phyloP scores from a whole-genome alignment of 768 basidiomycete species.

The Kwoniella pini region DNA sequence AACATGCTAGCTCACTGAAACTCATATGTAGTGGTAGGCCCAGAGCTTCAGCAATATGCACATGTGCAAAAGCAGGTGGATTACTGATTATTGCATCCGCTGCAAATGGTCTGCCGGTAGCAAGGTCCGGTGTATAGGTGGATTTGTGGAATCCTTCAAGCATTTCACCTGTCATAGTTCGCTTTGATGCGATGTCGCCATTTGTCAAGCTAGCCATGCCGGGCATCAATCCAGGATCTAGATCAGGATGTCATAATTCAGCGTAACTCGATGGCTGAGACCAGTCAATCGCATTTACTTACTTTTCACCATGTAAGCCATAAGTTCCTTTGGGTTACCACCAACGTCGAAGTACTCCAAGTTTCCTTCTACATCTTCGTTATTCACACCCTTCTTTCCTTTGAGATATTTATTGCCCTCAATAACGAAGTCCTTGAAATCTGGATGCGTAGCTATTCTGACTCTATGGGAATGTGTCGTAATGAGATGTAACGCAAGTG shows the following conservation, averaged over 20 bases:
- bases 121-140: constrained; percentile 59
- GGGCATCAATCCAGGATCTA: constrained; percentile 68
- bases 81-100: constrained; percentile 70
- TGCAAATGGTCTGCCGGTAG: constrained; percentile 59
- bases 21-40: constrained; percentile 63
- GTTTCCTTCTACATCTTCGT: constrained; percentile 32
- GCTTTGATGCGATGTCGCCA: constrained; percentile 65
- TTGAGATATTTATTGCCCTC: constrained; percentile 54
- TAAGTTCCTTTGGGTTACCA: constrained; percentile 66
- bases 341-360: constrained; percentile 67
- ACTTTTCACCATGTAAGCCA: constrained; percentile 77
- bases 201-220: constrained; percentile 63
- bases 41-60: constrained; percentile 67
- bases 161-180: constrained; percentile 65
- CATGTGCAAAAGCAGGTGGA: constrained; percentile 67
- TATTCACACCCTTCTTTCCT: constrained; percentile 31
- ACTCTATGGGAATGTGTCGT: constrained; percentile 63
- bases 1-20: constrained; percentile 56
- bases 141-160: constrained; percentile 65
- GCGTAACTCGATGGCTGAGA: background rate
- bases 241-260: background rate
- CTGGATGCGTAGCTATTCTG: constrained; percentile 66
- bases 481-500: constrained; percentile 60
- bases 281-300: too few species aligned
- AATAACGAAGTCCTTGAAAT: constrained; percentile 62